Conservation (phyloP, 1,139 yeast genomes). For the Saccharomyces hybrid region DNA sequence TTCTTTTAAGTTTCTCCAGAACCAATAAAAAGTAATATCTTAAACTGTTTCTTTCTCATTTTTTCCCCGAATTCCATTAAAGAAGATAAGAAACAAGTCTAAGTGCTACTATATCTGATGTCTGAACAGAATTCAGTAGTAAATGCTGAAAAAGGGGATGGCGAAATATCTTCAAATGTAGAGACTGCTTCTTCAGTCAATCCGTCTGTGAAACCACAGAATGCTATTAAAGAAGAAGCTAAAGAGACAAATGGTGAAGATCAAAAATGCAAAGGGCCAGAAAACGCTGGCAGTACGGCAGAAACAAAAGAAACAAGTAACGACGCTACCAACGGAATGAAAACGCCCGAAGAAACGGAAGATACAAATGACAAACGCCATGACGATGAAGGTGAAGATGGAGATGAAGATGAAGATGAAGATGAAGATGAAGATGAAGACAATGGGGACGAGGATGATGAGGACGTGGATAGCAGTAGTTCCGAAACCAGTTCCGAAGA, state of each 20-base stretch:
- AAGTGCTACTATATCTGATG: neutral
- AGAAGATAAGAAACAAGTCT: neutral
- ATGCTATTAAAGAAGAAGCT: slow-evolving; percentile 3
- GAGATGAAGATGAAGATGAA: neutral
- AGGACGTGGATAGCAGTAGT: neutral
- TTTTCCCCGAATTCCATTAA: neutral
- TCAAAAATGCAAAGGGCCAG: neutral
- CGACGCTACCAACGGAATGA: neutral
- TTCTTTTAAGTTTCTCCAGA: neutral
- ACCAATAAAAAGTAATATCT: neutral
- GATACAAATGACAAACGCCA: neutral
- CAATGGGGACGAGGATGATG: slow-evolving; percentile 3
- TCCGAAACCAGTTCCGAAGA: neutral
- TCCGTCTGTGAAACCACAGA: neutral
- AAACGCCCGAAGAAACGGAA: neutral
- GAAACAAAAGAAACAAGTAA: neutral
- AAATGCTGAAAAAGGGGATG: neutral
- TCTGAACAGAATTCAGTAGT: neutral
- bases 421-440: slow-evolving; percentile 1
- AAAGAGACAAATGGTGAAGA: slow-evolving; percentile 1
- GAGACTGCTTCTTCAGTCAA: neutral
- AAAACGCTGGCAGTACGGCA: neutral
- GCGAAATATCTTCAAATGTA: neutral
- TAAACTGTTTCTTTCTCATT: neutral
- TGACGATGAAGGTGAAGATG: neutral